Conservation (phyloP, 2,329 filamentous ascomycete genomes). For the Phoma sp. region DNA sequence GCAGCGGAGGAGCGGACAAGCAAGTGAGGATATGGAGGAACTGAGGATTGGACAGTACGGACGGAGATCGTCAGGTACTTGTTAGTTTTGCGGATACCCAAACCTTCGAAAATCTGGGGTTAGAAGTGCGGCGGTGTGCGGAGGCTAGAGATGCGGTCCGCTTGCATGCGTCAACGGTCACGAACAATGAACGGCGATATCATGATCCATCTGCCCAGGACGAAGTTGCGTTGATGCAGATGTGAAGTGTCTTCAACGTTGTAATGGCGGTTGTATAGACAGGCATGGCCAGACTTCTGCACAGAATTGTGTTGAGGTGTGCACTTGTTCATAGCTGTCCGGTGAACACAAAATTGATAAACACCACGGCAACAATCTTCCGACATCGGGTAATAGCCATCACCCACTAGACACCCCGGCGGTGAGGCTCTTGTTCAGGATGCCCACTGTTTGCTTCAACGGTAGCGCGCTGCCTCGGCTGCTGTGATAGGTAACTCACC, state of each 20-base stretch:
- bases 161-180: constrained; percentile 17
- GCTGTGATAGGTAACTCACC: constrained; percentile 18
- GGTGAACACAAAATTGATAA: constrained; percentile 13
- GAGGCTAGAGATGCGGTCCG: constrained; percentile 16
- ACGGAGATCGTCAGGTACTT: constrained; percentile 12
- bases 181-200: constrained; percentile 3
- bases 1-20: constrained; percentile 93
- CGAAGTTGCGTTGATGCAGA: neutral
- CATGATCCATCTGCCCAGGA: neutral
- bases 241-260: neutral
- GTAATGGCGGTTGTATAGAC: neutral
- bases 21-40: constrained; percentile 69
- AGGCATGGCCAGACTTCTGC: constrained; percentile 8
- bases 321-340: constrained; percentile 7
- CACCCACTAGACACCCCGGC: neutral
- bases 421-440: constrained; percentile 19
- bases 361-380: constrained; percentile 13
- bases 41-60: constrained; percentile 54
- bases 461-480: constrained; percentile 14
- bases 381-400: constrained; percentile 8
- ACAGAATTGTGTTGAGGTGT: constrained; percentile 12
- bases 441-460: constrained; percentile 16
- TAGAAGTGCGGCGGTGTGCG: constrained; percentile 12
- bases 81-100: constrained; percentile 23
- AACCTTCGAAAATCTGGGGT: constrained; percentile 17